Evolutionary conservation across 2,329 filamentous ascomycete genomes (phyloP), one percentile per base, ranked within the genome.

Genomic region (Aureobasidium sp.): DNA sequence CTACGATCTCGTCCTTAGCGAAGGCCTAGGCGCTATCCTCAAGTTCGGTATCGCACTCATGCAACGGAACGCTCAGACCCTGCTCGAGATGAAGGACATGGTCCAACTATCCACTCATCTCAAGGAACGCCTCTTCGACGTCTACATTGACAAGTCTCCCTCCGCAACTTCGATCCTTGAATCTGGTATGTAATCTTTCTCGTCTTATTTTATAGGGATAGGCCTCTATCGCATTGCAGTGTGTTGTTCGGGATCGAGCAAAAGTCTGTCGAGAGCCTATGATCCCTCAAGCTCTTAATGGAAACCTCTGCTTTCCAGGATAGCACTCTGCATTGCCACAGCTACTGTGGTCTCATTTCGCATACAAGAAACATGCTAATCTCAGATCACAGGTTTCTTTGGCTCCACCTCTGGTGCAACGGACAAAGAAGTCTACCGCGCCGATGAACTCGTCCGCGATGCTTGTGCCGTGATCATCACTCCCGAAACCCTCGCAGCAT

Each of bases 21-120:
- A 97, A 75, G 94, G 95, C 2, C 80, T 99, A 17, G 81, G 80
- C 55, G 94, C 94, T 0, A 94, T 99, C 67, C 79, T 99, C 58
- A 93, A 93, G 68, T 99, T 99, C 68, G 93, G 92, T 59, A 87
- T 97, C 66, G 91, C 94, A 3, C 82, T 99, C 57, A 97, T 99
- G 91, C 90, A 94, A 70, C 96, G 96, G 77, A 99, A 99, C 72
- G 84, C 89, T 0, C 77, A 87, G 25, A 82, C 87, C 0, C 78
- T 99, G 6, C 81, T 97, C 41, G 84, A 77, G 25, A 93, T 97
- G 83, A 88, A 89, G 45, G 94, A 97, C 70, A 97, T 99, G 91
- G 82, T 87, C 53, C 85, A 89, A 45, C 81, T 99, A 53, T 96
- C 91, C 0, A 89, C 84, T 3, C 97, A 95, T 76, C 80, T 99